Conservation (phyloP, 1,284 basidiomycete genomes). For the Tausonia pullulans region DNA sequence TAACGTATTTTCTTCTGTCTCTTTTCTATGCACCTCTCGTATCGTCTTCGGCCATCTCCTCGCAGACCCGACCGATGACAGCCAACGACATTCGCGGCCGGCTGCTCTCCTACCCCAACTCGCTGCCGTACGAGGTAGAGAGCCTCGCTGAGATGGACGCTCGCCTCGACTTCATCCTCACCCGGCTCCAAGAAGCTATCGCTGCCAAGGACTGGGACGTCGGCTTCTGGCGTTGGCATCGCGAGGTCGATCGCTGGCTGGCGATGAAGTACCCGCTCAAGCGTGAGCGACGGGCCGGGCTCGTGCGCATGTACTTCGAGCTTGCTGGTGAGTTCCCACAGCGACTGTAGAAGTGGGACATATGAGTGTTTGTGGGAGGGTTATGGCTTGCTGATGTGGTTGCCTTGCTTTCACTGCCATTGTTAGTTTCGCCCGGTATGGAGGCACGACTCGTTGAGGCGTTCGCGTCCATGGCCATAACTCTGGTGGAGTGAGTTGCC, state of each 20-base stretch:
- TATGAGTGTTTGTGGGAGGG: too few relatives aligned
- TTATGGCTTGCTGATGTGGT: too few relatives aligned
- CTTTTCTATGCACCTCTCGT: not conserved
- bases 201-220: slow-evolving; percentile 69
- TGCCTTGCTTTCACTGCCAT: not conserved
- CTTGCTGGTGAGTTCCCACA: slow-evolving; percentile 31
- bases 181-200: slow-evolving; percentile 54
- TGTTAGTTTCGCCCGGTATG: slow-evolving; percentile 42
- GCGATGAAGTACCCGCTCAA: slow-evolving; percentile 56
- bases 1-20: not conserved
- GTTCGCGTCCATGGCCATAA: slow-evolving; percentile 39
- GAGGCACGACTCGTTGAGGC: slow-evolving; percentile 40
- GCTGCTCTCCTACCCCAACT: slow-evolving; percentile 5
- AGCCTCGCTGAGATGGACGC: slow-evolving; percentile 65
- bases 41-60: not conserved
- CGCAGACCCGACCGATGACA: not conserved
- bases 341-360: not conserved
- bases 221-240: slow-evolving; percentile 66
- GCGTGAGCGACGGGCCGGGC: slow-evolving; percentile 58
- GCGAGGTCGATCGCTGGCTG: slow-evolving; percentile 55
- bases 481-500: slow-evolving; percentile 39
- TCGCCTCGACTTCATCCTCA: slow-evolving; percentile 64
- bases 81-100: not conserved
- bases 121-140: slow-evolving; percentile 37
- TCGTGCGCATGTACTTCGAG: slow-evolving; percentile 71